phyloP scores from a whole-genome alignment of 1,139 yeast genomes.

The Magnusiomyces suaveolens region DNA sequence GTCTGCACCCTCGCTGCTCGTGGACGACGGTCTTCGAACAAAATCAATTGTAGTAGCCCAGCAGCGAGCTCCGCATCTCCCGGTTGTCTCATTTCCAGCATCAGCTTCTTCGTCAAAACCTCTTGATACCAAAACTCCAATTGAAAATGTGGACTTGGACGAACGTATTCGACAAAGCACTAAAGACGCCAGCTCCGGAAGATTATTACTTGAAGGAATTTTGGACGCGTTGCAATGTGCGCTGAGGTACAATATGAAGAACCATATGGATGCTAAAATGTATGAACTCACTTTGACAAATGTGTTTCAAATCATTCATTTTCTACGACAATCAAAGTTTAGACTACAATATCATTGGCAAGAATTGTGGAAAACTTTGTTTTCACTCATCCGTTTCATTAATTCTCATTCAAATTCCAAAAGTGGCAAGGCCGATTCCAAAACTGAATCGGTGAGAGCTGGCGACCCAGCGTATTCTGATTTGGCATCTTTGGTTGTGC shows the following conservation, averaged over 20 bases:
- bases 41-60: slow-evolving; percentile 21
- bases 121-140: neutral
- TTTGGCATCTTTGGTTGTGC: slow-evolving; percentile 22
- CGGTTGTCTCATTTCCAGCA: slow-evolving; percentile 18
- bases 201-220: slow-evolving; percentile 28
- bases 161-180: neutral
- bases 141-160: neutral
- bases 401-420: slow-evolving; percentile 17
- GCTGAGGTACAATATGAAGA: slow-evolving; percentile 29
- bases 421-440: neutral
- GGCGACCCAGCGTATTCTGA: slow-evolving; percentile 15
- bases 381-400: slow-evolving; percentile 25
- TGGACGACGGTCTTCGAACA: slow-evolving; percentile 16
- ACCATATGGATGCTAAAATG: slow-evolving; percentile 27
- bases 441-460: neutral
- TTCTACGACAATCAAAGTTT: slow-evolving; percentile 18
- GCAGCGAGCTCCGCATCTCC: slow-evolving; percentile 26
- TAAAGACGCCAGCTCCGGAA: slow-evolving; percentile 12
- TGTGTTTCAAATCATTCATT: slow-evolving; percentile 24
- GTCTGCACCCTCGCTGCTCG: slow-evolving; percentile 17
- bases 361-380: slow-evolving; percentile 33
- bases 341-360: slow-evolving; percentile 32
- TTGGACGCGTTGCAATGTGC: slow-evolving; percentile 30
- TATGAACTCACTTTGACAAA: slow-evolving; percentile 25
- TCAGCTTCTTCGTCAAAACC: neutral